These are phyloP conservation scores for Clonostachys chloroleuca DNA, from an alignment of 2,329 filamentous ascomycete genomes.

Conservation along the genomic window DNA sequence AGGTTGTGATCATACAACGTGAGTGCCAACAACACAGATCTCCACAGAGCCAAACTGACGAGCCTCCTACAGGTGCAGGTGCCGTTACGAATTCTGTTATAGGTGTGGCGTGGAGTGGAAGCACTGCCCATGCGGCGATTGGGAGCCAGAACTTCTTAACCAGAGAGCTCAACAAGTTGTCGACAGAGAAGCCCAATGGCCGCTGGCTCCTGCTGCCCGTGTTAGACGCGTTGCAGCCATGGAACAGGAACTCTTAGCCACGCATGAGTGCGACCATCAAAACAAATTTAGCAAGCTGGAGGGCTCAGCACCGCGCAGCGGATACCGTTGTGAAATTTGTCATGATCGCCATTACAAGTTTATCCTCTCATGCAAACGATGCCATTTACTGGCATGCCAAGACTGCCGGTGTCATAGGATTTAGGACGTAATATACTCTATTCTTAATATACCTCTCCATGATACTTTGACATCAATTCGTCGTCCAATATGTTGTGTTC, in stretches of 20 bases:
- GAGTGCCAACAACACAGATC: neutral
- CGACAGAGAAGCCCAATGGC: conserved; percentile 2
- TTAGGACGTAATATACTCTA: neutral
- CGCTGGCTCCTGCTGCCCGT: conserved; percentile 3
- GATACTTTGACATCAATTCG: too few relatives aligned
- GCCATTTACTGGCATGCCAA: conserved; percentile 3
- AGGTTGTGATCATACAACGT: conserved; percentile 7
- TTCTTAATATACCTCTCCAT: too few relatives aligned
- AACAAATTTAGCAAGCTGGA: conserved; percentile 4
- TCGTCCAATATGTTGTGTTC: too few relatives aligned
- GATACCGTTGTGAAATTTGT: conserved; percentile 2
- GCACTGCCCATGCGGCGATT: too few relatives aligned
- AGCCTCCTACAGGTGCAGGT: conserved; percentile 1
- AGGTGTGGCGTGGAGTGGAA: conserved; percentile 6
- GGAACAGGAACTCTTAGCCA: conserved; percentile 2
- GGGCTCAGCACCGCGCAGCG: neutral
- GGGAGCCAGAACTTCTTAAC: too few relatives aligned
- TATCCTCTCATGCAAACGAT: conserved; percentile 4
- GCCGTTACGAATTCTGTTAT: conserved; percentile 5
- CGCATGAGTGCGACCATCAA: conserved; percentile 1
- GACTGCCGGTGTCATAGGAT: conserved; percentile 2
- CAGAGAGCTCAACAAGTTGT: conserved; percentile 5
- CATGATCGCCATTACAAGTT: conserved; percentile 1
- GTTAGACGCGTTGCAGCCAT: conserved; percentile 1
- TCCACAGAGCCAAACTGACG: neutral